Base-by-base conservation (phyloP, 2,329 filamentous ascomycete genomes). In the Lecanicillium sp. region DNA sequence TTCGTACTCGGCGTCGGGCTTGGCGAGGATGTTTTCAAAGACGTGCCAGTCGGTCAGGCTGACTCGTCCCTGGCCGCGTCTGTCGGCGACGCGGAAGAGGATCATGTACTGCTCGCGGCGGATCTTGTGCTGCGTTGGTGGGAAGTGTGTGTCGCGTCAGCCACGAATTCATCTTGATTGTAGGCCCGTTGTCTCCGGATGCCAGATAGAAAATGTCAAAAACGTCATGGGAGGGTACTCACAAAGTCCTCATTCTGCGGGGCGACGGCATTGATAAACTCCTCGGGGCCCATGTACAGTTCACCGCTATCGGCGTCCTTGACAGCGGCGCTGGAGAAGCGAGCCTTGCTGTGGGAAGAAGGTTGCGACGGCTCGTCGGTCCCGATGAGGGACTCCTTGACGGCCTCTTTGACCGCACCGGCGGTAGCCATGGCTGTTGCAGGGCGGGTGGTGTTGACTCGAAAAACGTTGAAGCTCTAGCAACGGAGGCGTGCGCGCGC, bases 1-100 rank as follows among this genome's bases (percentile, higher is more conserved):
- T 64, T 97, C 89, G 66, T 98, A 98, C 68, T 98, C 92, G 60
- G 92, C 92, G 57, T 97, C 92, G 45, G 92, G 85, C 66, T 96
- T 97, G 50, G 75, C 74, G 43, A 98, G 80, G 46, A 98, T 77
- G 68, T 94, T 94, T 67, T 96, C 87, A 64, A 97, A 98, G 47
- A 84, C 83, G 33, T 77, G 80, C 88, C 90, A 98, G 66, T 98
- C 92, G 44, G 79, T 71, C 39, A 97, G 68, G 51, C 69, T 84
- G 50, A 98, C 72, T 51, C 76, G 81, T 46, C 89, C 89, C 32
- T 70, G 70, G 49, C 71, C 75, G 48, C 77, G 78, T 52, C 86
- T 79, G 63, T 98, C 92, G 52, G 92, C 92, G 42, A 98, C 84
- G 47, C 74, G 72, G 65, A 98, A 98, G 34, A 98, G 84, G 55